phyloP scores from a whole-genome alignment of 345 rosid species.

The Eucalyptus melliodora region DNA sequence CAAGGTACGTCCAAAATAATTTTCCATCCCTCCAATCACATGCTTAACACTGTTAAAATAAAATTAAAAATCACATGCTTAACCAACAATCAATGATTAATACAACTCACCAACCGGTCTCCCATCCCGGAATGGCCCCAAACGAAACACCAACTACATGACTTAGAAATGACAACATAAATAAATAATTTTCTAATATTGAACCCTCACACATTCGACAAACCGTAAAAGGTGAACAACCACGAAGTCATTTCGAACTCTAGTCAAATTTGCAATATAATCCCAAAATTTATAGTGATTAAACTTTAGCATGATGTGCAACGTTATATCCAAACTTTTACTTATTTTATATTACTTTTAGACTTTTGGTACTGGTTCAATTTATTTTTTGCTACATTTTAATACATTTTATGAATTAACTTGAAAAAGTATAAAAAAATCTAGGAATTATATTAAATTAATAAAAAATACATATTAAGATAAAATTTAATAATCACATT shows the following conservation, averaged over 20 bases:
- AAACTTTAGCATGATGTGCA: rapidly evolving
- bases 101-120: background rate
- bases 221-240: rapidly evolving
- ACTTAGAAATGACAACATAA: background rate
- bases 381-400: too few relatives aligned
- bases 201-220: rapidly evolving
- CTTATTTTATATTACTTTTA: too few relatives aligned
- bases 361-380: rapidly evolving
- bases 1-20: background rate
- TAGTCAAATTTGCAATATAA: too few relatives aligned
- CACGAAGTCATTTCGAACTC: rapidly evolving
- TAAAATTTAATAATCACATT: too few relatives aligned
- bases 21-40: background rate
- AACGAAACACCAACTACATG: background rate
- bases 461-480: rapidly evolving
- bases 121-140: background rate
- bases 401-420: too few relatives aligned
- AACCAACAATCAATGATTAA: background rate
- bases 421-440: too few relatives aligned
- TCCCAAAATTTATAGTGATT: rapidly evolving
- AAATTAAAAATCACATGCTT: background rate
- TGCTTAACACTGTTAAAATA: background rate
- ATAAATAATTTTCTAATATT: background rate
- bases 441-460: too few relatives aligned
- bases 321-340: rapidly evolving